Evolutionary conservation across 164 flowering plant genomes (phyloP), one percentile per base, ranked within the genome.

Genomic region (Vitis vinifera): DNA sequence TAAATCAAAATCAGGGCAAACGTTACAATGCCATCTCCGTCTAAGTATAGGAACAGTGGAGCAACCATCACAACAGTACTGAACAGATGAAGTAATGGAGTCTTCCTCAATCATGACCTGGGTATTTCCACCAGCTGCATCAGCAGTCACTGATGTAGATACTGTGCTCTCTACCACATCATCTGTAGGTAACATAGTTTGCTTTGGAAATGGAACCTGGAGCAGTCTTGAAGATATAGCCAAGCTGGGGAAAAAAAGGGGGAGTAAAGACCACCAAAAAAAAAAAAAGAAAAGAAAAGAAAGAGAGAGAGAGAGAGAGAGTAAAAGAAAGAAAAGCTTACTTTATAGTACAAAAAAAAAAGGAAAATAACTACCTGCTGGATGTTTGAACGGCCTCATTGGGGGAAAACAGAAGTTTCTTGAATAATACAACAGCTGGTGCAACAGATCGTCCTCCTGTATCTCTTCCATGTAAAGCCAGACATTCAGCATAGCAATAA

Each of bases 201-300:
- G 99, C 83, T 92, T 93, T 72, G 99, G 99, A 77, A 93, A 96
- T 58, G 99, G 99, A 77, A 96, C 98, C 85, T 96, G 99, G 51
- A 96, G 97, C 85, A 96, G 77, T 78, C 99, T 92, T 68, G 99
- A 96, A 68, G 99, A 92, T 82, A 96, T 88, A n/a, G 99, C 99
- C 88, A 96, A 79, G 85, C 99, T 96, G 91, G 16, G 71, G 82
- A 66, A 73, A 51, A 19, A 63, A 72, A 27, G 49, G 59, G 53
- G 51, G 23, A 31, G 56, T 73, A 49, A 73, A 76, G 37, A 63
- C 15, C 27, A 63, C 30, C 1, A 47, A 58, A 70, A 75, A 17
- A 56, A 51, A 29, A 29, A 19, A 51, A 57, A 8, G 16, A 17
- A 1, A 14, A 8, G 37, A 49, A 29, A 11, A 23, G 27, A 23